Percentiles rank a stretch among this genome's conserved stretches.
Evolutionary conservation across 305 asterid genomes (phyloP).

Genomic region (Solanum aculeatissimum): DNA sequence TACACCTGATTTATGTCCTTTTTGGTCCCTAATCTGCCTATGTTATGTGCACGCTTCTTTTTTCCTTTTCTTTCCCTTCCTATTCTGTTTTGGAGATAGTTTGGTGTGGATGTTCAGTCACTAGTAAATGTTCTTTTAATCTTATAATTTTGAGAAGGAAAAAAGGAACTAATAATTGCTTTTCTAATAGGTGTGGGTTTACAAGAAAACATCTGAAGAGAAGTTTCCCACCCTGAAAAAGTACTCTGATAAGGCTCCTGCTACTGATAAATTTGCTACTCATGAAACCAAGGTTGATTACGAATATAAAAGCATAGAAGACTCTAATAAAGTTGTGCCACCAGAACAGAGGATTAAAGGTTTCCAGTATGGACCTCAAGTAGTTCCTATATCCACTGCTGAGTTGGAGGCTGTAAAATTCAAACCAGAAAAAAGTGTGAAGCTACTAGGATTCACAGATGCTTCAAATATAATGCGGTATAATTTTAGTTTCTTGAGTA

Average conservation of each 20-base stretch:
- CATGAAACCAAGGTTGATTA: conserved; percentile 81
- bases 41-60: background rate
- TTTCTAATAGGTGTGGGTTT: conserved; percentile 73
- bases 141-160: background rate
- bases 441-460: conserved; percentile 83
- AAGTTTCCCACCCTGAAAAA: conserved; percentile 80
- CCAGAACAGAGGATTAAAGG: conserved; percentile 98
- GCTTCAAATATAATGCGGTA: conserved; percentile 89
- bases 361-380: conserved; percentile 94
- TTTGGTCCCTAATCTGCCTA: background rate
- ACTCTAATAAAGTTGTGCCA: conserved; percentile 63
- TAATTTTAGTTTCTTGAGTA: conserved; percentile 5
- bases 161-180: background rate
- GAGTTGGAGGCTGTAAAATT: conserved; percentile 91
- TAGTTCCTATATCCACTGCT: conserved; percentile 88
- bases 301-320: conserved; percentile 57
- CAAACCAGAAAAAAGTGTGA: conserved; percentile 92
- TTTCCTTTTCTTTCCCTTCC: background rate
- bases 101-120: background rate
- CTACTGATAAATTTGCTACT: conserved; percentile 78
- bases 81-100: background rate
- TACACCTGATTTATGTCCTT: background rate
- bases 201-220: conserved; percentile 93
- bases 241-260: conserved; percentile 89
- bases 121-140: background rate